phyloP scores from a whole-genome alignment of 768 basidiomycete species.

The Infundibulicybe gibba region DNA sequence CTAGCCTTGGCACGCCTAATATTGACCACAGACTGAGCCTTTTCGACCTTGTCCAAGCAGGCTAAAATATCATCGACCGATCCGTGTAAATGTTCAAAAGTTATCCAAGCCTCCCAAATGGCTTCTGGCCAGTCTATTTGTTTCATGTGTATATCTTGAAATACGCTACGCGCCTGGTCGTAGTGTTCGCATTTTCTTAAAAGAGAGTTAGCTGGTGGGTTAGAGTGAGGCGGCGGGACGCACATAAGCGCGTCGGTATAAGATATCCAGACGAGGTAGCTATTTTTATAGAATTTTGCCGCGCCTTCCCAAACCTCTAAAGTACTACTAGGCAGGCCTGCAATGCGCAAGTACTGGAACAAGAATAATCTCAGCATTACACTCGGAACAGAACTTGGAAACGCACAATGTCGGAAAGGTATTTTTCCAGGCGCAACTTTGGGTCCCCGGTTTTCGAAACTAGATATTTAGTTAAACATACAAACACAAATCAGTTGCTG shows the following conservation, averaged over 20 bases:
- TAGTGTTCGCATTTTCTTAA: slow-evolving; percentile 49
- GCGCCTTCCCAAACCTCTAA: slow-evolving; percentile 64
- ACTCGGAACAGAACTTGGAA: background rate
- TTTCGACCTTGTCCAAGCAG: slow-evolving; percentile 61
- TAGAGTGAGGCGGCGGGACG: slow-evolving; percentile 16
- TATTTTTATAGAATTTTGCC: slow-evolving; percentile 62
- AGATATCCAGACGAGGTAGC: slow-evolving; percentile 71
- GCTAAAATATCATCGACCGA: slow-evolving; percentile 61
- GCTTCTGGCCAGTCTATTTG: slow-evolving; percentile 95
- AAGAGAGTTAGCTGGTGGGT: slow-evolving; percentile 1
- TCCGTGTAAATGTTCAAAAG: slow-evolving; percentile 87
- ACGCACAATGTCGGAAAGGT: slow-evolving; percentile 71
- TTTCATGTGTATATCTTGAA: slow-evolving; percentile 62
- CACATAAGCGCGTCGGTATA: slow-evolving; percentile 77
- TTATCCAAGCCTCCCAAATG: slow-evolving; percentile 85
- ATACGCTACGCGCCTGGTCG: slow-evolving; percentile 62
- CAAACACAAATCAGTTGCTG: background rate
- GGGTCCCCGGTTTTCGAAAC: slow-evolving; percentile 71
- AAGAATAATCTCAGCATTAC: background rate
- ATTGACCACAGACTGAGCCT: slow-evolving; percentile 61
- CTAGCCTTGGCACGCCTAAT: slow-evolving; percentile 59
- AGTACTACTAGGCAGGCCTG: slow-evolving; percentile 50
- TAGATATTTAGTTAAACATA: slow-evolving; percentile 18
- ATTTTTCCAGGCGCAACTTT: slow-evolving; percentile 79
- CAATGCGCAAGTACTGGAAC: slow-evolving; percentile 42